Conservation (phyloP, 2,329 filamentous ascomycete species). For the Tolypocladium capitatum region DNA sequence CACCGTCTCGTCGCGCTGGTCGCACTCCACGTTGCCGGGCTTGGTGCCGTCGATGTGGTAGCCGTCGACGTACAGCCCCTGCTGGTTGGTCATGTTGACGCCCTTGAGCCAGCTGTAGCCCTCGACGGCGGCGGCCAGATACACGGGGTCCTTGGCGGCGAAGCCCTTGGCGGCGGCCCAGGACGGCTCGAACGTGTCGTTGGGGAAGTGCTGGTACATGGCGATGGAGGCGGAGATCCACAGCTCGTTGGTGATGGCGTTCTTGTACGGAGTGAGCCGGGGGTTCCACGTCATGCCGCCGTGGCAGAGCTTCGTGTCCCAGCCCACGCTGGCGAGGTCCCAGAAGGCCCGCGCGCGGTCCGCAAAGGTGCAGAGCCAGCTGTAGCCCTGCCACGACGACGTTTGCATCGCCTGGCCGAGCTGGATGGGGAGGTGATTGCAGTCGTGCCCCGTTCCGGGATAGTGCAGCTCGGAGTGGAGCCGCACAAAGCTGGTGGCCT, state of each 20-base stretch:
- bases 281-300: slow-evolving; percentile 92
- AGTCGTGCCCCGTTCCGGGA: slow-evolving; percentile 9
- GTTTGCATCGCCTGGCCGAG: slow-evolving; percentile 10
- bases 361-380: slow-evolving; percentile 65
- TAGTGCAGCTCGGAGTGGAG: slow-evolving; percentile 56
- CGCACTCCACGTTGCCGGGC: slow-evolving; percentile 59
- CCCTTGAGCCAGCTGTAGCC: slow-evolving; percentile 69
- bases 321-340: slow-evolving; percentile 64
- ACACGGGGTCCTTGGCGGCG: slow-evolving; percentile 39
- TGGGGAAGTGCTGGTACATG: slow-evolving; percentile 86
- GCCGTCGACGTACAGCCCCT: slow-evolving; percentile 72
- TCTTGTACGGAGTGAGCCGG: slow-evolving; percentile 72
- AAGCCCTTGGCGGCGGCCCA: slow-evolving; percentile 29
- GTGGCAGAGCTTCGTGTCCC: slow-evolving; percentile 67
- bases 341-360: slow-evolving; percentile 79
- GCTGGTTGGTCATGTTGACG: slow-evolving; percentile 67
- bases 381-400: slow-evolving; percentile 59
- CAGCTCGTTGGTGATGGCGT: slow-evolving; percentile 88
- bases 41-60: slow-evolving; percentile 62
- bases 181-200: slow-evolving; percentile 60
- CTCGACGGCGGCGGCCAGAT: slow-evolving; percentile 60
- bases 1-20: slow-evolving; percentile 73
- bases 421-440: slow-evolving; percentile 2
- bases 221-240: slow-evolving; percentile 72
- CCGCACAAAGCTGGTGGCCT: slow-evolving; percentile 63